Conservation (phyloP, 2,329 filamentous ascomycete genomes). For the Aureobasidium vineae region DNA sequence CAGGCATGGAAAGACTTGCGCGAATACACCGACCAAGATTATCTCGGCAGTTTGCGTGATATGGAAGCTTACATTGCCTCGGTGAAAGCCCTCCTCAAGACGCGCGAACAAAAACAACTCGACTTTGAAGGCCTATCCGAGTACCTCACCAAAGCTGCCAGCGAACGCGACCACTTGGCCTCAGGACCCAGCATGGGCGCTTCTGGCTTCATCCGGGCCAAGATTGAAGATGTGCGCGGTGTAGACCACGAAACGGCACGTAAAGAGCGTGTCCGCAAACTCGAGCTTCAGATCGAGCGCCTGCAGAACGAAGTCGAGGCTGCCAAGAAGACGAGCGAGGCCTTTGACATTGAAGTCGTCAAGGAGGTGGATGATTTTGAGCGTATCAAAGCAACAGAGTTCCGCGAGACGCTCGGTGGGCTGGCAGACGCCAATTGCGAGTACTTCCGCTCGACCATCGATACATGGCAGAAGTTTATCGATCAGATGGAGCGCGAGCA, state of each 20-base stretch:
- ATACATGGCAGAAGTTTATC: conserved; percentile 89
- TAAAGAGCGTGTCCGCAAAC: conserved; percentile 80
- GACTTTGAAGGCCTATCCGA: conserved; percentile 96
- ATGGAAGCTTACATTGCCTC: conserved; percentile 94
- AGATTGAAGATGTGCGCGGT: conserved; percentile 93
- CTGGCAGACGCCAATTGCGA: conserved; percentile 81
- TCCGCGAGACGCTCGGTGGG: conserved; percentile 79
- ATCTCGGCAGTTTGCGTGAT: conserved; percentile 85
- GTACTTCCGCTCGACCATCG: conserved; percentile 77
- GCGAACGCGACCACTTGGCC: conserved; percentile 77
- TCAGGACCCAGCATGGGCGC: conserved; percentile 62
- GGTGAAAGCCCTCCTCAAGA: conserved; percentile 83
- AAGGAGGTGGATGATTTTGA: conserved; percentile 93
- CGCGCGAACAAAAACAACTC: conserved; percentile 94
- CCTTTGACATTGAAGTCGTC: conserved; percentile 95
- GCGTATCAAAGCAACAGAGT: conserved; percentile 91
- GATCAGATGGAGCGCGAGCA: conserved; percentile 76
- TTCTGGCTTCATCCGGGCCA: conserved; percentile 84
- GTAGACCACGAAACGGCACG: conserved; percentile 94
- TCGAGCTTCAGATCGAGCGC: conserved; percentile 90
- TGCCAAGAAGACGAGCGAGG: conserved; percentile 80
- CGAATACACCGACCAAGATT: conserved; percentile 92
- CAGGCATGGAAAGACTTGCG: conserved; percentile 75
- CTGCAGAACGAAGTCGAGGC: conserved; percentile 85
- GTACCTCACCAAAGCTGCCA: conserved; percentile 86